A percentile compares a stretch with the other conserved stretches of the same genome.
These are phyloP conservation scores for Oryza glumipatula DNA, from an alignment of 176 grass and related monocot species.

Conservation along the genomic window DNA sequence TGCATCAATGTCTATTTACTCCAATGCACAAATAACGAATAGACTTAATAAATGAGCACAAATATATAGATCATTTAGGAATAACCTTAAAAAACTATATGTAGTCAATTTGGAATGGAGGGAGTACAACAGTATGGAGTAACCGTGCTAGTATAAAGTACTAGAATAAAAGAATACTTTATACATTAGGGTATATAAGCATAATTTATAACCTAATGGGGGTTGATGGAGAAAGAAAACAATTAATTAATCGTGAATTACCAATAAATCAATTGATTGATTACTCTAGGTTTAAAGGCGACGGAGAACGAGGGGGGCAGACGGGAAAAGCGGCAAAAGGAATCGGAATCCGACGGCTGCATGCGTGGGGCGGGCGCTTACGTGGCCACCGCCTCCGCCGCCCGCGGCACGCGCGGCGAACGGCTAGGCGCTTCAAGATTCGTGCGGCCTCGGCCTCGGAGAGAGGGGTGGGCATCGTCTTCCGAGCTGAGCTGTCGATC, in stretches of 20 bases:
- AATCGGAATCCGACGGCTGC: not conserved
- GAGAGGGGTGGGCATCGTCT: conserved; percentile 1
- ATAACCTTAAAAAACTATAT: too few species aligned
- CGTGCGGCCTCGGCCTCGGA: too few species aligned
- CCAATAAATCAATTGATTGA: too few species aligned
- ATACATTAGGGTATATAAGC: not conserved
- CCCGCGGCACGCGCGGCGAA: not conserved
- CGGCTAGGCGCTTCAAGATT: not conserved
- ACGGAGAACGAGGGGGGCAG: not conserved
- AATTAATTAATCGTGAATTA: not conserved
- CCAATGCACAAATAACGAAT: too few species aligned
- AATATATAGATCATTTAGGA: too few species aligned
- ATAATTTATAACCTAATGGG: not conserved
- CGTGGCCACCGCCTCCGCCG: not conserved
- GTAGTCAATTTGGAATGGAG: too few species aligned
- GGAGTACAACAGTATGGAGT: too few species aligned
- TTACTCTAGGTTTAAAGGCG: not conserved
- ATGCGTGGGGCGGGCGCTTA: not conserved
- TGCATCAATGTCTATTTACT: too few species aligned
- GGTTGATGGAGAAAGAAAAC: not conserved
- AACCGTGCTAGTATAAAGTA: not conserved
- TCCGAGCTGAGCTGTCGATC: conserved; percentile 4
- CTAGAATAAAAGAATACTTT: not conserved
- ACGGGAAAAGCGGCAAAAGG: not conserved
- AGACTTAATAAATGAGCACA: too few species aligned